Evolutionary conservation across 805 yeast genomes (phyloP).

Genomic region (Zygosaccharomyces rouxii): DNA sequence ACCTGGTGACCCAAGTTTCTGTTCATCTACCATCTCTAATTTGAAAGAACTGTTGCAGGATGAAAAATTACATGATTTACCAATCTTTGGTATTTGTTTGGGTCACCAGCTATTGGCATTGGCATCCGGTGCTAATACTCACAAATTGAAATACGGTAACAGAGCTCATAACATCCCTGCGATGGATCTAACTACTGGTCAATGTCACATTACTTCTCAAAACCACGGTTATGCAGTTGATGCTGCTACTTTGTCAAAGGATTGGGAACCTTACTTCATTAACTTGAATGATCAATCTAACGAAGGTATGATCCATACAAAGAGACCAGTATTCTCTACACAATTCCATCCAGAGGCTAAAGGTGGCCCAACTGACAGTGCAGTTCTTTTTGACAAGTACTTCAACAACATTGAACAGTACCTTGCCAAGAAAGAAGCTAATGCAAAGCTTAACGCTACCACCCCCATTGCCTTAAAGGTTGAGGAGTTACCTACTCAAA

Average conservation of each 20-base stretch:
- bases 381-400: constrained; percentile 86
- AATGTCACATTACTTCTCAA: constrained; percentile 98
- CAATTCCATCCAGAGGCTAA: constrained; percentile 99
- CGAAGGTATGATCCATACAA: constrained; percentile 92
- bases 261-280: constrained; percentile 92
- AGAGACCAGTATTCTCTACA: constrained; percentile 88
- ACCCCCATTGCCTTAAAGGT: constrained; percentile 21
- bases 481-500: constrained; percentile 31
- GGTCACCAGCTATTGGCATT: constrained; percentile 96
- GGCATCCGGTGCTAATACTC: constrained; percentile 91
- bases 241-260: constrained; percentile 60
- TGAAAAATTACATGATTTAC: constrained; percentile 52
- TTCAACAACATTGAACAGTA: constrained; percentile 62
- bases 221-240: constrained; percentile 99
- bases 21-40: constrained; percentile 70
- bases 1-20: constrained; percentile 96
- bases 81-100: constrained; percentile 95
- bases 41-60: constrained; percentile 66
- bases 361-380: constrained; percentile 96
- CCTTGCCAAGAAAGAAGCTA: constrained; percentile 42
- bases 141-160: constrained; percentile 94
- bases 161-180: constrained; percentile 99
- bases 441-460: constrained; percentile 21
- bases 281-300: constrained; percentile 96
- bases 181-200: constrained; percentile 85